A percentile compares a stretch with the other conserved stretches of the same genome.
These are phyloP conservation scores for Eutrema heterophyllum DNA, from an alignment of 345 rosid genomes.

Conservation along the genomic window DNA sequence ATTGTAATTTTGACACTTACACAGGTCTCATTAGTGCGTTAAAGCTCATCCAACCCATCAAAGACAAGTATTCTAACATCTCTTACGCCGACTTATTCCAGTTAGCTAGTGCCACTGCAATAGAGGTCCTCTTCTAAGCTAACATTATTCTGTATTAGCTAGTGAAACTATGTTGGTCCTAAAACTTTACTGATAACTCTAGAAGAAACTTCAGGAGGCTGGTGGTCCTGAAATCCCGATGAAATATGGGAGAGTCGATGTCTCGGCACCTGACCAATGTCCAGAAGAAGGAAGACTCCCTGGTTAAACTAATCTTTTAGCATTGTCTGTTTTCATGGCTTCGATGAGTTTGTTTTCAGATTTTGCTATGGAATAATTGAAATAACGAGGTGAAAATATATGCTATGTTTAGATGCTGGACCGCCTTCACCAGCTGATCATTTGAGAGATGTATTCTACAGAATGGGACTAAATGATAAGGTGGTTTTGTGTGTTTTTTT, in stretches of 20 bases:
- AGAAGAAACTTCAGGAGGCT: slow-evolving; percentile 56
- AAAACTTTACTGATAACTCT: slow-evolving; percentile 8
- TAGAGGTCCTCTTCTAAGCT: slow-evolving; percentile 50
- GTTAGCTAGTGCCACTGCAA: slow-evolving; percentile 89
- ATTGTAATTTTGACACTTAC: slow-evolving; percentile 19
- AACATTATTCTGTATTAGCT: no score
- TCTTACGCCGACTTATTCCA: slow-evolving; percentile 93
- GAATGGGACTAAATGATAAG: slow-evolving; percentile 94
- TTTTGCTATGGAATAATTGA: neutral
- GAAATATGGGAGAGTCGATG: slow-evolving; percentile 94
- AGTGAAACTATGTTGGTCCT: neutral
- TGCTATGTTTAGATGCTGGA: slow-evolving; percentile 62
- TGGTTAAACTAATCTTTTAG: slow-evolving; percentile 45
- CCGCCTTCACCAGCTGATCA: slow-evolving; percentile 88
- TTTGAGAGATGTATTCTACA: slow-evolving; percentile 73
- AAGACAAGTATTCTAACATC: slow-evolving; percentile 74
- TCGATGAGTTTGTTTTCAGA: neutral
- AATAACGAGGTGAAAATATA: neutral
- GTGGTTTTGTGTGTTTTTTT: slow-evolving; percentile 22
- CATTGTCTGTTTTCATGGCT: slow-evolving; percentile 23
- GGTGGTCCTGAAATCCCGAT: slow-evolving; percentile 91
- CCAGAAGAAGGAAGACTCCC: slow-evolving; percentile 99
- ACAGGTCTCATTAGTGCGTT: slow-evolving; percentile 89
- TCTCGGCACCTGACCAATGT: slow-evolving; percentile 62
- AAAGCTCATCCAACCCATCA: slow-evolving; percentile 70